Base-by-base conservation (phyloP, 352 stramenopile species). In the Phytophthora tubulina region DNA sequence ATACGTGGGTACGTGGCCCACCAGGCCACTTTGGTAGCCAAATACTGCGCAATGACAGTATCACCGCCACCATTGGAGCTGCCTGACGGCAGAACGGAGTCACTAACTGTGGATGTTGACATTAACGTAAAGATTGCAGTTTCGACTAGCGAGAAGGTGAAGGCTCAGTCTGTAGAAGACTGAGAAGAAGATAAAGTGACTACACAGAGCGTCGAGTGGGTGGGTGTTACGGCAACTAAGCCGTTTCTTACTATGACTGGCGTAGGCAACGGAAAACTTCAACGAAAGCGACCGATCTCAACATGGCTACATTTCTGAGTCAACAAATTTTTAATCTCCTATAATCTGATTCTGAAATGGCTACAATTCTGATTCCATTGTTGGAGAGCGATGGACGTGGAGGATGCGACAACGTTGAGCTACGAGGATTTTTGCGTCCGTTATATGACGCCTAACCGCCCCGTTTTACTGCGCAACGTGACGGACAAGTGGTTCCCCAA, bases 401-500 rank as follows among this genome's bases (percentile, higher is more conserved):
- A 89, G 61, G 84, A 95, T 59, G 84, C 84, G 2, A 56, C 61
- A 4, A 67, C 64, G 60, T 70, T 95, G 45, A 78, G 68, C 52
- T 96, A 96, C 58, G 78, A 80, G 14, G 82, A 67, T 35, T 95
- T 96, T 70, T 95, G 88, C 71, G 60, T 66, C 48, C 76, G 60
- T n/a, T 96, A 91, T 70, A 90, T 95, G 79, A 74, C 73, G 31
- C 59, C 52, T 6, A 96, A 95, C 61, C 73, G 72, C 9, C 89
- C 89, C 7, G 85, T 96, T 35, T 72, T 91, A 38, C 78, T 96
- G 54, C 74, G 69, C 15, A 92, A 94, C 17, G 78, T 94, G 31
- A 72, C 81, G 17, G 44, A 50, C 4, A 65, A 56, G 31, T 84
- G 72, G 67, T 72, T 76, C 51, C 45, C 66, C 8, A 59, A 78